Evolutionary conservation across 2,329 filamentous ascomycete genomes (phyloP), one percentile per base, ranked within the genome.

Genomic region (Cladophialophora chaetospira): DNA sequence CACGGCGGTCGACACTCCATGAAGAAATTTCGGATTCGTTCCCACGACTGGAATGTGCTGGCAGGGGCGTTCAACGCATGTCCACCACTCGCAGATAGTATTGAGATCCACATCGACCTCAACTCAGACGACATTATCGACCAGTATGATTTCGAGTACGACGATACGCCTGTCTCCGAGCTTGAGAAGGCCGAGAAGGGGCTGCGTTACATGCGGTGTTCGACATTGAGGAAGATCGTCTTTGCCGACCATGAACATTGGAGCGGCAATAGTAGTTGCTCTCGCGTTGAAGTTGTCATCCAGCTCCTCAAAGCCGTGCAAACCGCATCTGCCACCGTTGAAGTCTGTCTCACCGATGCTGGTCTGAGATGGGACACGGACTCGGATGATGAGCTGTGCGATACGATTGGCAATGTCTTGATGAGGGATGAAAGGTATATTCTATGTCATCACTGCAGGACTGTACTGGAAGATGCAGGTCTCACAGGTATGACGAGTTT

Each of bases 31-130:
- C 23, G 13, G 19, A 28, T 44, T 13, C 42, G 42, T 13, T 44
- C 23, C 23, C 15, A n/a, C 42, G 42, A 44, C 42, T 44, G 42
- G 42, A 44, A 44, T 13, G 42, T n/a, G n/a, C 42, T 44, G 19
- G 42, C 42, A 11, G 42, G 23, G 0, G 42, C 42, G 4, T 28
- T 44, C 42, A 44, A 13, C 11, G 23, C 23, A n/a, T 23, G 23
- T 6, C 10, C 23, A 6, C 42, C 42, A n/a, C 21, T 25, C 11
- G 42, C 23, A 25, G 42, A 25, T 9, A 23, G 26, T 17, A 44
- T 28, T 13, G 42, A 44, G 23, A 3, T 44, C 17, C 42, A 28
- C 11, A 23, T 44, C 42, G 42, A 25, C 10, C 42, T 44, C 5
- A 23, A 4, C 42, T 25, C 42, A 8, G 13, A 44, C 26, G 23